Evolutionary conservation across 2,329 filamentous ascomycete genomes (phyloP).

Genomic region (Calonectria pauciramosa): DNA sequence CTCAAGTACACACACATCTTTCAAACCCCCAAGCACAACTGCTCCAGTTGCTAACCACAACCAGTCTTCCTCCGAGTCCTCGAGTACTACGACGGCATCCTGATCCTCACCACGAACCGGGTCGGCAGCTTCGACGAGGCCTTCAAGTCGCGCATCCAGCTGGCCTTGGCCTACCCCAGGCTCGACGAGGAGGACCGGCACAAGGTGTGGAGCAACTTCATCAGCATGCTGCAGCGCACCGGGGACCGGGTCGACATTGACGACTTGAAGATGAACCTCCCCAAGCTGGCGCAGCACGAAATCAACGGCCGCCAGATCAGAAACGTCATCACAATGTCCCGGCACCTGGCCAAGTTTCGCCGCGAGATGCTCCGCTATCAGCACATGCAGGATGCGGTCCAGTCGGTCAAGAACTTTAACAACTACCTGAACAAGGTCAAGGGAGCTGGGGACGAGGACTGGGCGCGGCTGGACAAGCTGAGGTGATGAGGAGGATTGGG

Average conservation of each 20-base stretch:
- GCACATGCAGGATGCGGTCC: slow-evolving; percentile 26
- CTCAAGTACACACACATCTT: neutral
- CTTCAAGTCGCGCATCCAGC: slow-evolving; percentile 56
- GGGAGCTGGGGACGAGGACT: slow-evolving; percentile 24
- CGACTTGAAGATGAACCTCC: slow-evolving; percentile 24
- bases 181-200: slow-evolving; percentile 39
- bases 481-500: slow-evolving; percentile 1
- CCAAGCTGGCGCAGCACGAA: slow-evolving; percentile 15
- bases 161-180: slow-evolving; percentile 43
- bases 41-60: neutral
- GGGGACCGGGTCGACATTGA: slow-evolving; percentile 32
- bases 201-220: slow-evolving; percentile 46
- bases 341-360: slow-evolving; percentile 32
- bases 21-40: too few relatives aligned
- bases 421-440: slow-evolving; percentile 25
- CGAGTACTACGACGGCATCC: slow-evolving; percentile 58
- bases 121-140: slow-evolving; percentile 61
- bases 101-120: slow-evolving; percentile 62
- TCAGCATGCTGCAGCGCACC: slow-evolving; percentile 41
- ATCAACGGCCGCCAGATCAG: slow-evolving; percentile 51
- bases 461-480: slow-evolving; percentile 20
- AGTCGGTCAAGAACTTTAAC: slow-evolving; percentile 27
- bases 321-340: slow-evolving; percentile 38
- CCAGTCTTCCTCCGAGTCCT: slow-evolving; percentile 56
- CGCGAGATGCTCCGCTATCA: slow-evolving; percentile 18